Conservation (phyloP, 495 filamentous ascomycete genomes). For the Penicillium odoratum region DNA sequence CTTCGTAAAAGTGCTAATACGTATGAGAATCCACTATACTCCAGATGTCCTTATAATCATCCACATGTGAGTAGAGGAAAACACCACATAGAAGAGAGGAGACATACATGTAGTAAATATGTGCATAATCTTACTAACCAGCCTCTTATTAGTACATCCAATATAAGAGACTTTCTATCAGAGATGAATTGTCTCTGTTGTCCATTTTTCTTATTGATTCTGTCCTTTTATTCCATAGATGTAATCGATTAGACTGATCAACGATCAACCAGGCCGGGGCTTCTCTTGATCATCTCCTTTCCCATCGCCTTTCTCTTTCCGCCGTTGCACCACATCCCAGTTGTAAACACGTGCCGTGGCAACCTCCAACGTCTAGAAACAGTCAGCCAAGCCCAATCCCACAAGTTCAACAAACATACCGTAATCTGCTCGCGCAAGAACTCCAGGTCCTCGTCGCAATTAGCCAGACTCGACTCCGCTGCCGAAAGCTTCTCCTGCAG, state of each 20-base stretch:
- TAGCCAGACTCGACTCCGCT: slow-evolving; percentile 72
- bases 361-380: slow-evolving; percentile 83
- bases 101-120: too few species aligned
- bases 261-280: slow-evolving; percentile 10
- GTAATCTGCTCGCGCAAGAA: slow-evolving; percentile 97
- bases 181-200: background rate
- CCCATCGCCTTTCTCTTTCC: slow-evolving; percentile 79
- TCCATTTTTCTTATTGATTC: background rate
- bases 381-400: background rate
- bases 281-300: slow-evolving; percentile 47
- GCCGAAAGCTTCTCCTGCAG: slow-evolving; percentile 75
- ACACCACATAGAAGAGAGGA: too few species aligned
- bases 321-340: slow-evolving; percentile 92
- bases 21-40: too few species aligned
- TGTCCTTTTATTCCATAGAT: slow-evolving; percentile 5
- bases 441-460: slow-evolving; percentile 95
- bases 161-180: too few species aligned
- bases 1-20: too few species aligned
- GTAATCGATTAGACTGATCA: slow-evolving; percentile 1
- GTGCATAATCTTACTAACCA: too few species aligned
- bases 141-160: too few species aligned
- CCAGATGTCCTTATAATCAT: too few species aligned
- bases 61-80: too few species aligned
- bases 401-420: slow-evolving; percentile 47
- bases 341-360: slow-evolving; percentile 97